Percentiles rank a stretch among this genome's conserved stretches.
Conservation (phyloP, 176 grass and related monocot species). For the Oryza glumipatula region DNA sequence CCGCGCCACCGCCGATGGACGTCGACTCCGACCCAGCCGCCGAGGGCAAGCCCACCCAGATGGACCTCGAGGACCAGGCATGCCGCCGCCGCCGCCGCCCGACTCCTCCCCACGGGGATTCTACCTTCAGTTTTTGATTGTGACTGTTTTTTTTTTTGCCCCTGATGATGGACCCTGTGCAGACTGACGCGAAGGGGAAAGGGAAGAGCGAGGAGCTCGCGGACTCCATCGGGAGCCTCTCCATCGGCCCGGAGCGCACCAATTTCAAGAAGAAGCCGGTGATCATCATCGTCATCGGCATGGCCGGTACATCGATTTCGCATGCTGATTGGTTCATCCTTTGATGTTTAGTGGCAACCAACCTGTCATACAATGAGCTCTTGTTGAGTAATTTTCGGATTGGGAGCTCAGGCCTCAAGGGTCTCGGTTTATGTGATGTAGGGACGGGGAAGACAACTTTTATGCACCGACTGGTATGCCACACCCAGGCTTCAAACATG, state of each 20-base stretch:
- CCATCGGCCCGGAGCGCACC: conserved; percentile 50
- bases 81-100: background rate
- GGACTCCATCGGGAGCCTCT: conserved; percentile 74
- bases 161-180: conserved; percentile 1
- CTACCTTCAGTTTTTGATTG: background rate
- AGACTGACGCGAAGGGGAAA: conserved; percentile 48
- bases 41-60: conserved; percentile 41
- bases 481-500: conserved; percentile 61
- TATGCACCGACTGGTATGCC: conserved; percentile 79
- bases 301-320: conserved; percentile 66
- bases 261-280: conserved; percentile 90
- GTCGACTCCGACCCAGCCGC: conserved; percentile 31
- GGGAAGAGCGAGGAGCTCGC: conserved; percentile 63
- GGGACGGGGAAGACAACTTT: conserved; percentile 94
- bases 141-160: background rate
- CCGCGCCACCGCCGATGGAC: conserved; percentile 37
- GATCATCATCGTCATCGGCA: conserved; percentile 88
- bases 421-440: conserved; percentile 34
- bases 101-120: background rate
- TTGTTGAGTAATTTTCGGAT: background rate
- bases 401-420: background rate
- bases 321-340: background rate
- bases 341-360: background rate
- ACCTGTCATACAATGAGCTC: background rate
- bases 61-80: conserved; percentile 57